Evolutionary conservation across 768 basidiomycete species (phyloP).

Genomic region (Amanita thiersii): DNA sequence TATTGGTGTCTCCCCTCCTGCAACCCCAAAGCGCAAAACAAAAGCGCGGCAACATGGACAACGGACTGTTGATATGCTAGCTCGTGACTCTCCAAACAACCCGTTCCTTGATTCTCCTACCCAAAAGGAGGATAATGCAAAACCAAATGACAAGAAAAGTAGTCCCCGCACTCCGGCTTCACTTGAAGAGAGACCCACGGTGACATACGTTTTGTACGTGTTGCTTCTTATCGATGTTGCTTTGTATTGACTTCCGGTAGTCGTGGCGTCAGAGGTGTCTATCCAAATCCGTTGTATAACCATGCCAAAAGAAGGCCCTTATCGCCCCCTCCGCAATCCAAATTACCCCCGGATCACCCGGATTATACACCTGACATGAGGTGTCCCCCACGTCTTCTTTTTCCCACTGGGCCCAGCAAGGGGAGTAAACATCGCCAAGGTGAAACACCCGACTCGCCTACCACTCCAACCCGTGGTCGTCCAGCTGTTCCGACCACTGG

Average conservation of each 20-base stretch:
- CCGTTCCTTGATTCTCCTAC: conserved; percentile 51
- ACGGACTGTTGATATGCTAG: conserved; percentile 21
- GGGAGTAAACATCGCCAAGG: conserved; percentile 1
- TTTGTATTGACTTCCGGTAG: conserved; percentile 21
- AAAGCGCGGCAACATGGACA: conserved; percentile 14
- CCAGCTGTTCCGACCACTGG: too few relatives aligned
- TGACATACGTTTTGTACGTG: conserved; percentile 71
- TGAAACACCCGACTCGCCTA: neutral
- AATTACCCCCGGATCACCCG: conserved; percentile 52
- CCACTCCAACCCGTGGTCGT: neutral
- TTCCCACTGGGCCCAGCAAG: conserved; percentile 26
- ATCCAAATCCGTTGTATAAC: conserved; percentile 58
- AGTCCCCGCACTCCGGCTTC: conserved; percentile 30
- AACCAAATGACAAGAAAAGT: conserved; percentile 19
- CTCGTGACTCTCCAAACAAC: conserved; percentile 62
- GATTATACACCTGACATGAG: conserved; percentile 53
- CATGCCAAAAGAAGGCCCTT: conserved; percentile 30
- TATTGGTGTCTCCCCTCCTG: conserved; percentile 24
- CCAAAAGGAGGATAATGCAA: conserved; percentile 23
- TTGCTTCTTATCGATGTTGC: neutral
- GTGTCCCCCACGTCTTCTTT: conserved; percentile 52
- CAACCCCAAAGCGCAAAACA: conserved; percentile 22
- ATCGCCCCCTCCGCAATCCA: conserved; percentile 38
- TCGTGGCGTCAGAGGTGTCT: conserved; percentile 57
- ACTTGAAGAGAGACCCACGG: conserved; percentile 47